Evolutionary conservation across 306 rosid genomes (phyloP), one percentile per base, ranked within the genome.

Genomic region (Quercus engelmannii): DNA sequence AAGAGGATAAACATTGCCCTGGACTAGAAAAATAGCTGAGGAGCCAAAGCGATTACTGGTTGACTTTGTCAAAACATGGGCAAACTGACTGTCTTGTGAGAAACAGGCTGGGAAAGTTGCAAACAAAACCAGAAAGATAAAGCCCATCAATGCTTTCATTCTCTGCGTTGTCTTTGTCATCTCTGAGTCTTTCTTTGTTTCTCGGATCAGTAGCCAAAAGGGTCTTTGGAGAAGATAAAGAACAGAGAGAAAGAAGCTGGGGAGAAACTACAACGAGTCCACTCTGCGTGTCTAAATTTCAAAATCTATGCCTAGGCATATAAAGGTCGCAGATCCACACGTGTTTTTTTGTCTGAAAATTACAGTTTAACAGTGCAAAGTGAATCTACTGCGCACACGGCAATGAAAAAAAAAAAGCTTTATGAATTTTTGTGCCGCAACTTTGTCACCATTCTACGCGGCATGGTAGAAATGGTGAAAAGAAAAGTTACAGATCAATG

Each of bases 1-100:
- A 62, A 74, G 75, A 57, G 98, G 98, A 75, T 91, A 94, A 33
- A 92, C 97, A 68, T 91, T 92, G 61, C 98, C 97, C 14, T 67
- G 79, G 76, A 92, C 31, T 0, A 38, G 88, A 13, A 92, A 85
- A 71, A 81, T 72, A 57, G 70, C 41, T 1, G 97, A 83, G 31
- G 90, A 78, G 51, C 26, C 76, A 7, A 56, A 8, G 33, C 69
- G 73, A 25, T 20, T 31, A 4, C 4, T 20, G 33, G 68, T 3
- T n/a, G 26, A 38, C 46, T 7, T 38, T 7, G 46, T 38, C 46
- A 38, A 38, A 38, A 8, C 46, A 38, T 38, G 46, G 46, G 11
- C 10, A 38, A 38, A 52, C 20, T 79, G 90, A 71, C 75, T 56
- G 74, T 79, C 74, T 55, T 71, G 82, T 1, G 92, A 87, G 79